phyloP scores from a whole-genome alignment of 2,329 filamentous ascomycete species.

The Mycosphaerella arachidis region DNA sequence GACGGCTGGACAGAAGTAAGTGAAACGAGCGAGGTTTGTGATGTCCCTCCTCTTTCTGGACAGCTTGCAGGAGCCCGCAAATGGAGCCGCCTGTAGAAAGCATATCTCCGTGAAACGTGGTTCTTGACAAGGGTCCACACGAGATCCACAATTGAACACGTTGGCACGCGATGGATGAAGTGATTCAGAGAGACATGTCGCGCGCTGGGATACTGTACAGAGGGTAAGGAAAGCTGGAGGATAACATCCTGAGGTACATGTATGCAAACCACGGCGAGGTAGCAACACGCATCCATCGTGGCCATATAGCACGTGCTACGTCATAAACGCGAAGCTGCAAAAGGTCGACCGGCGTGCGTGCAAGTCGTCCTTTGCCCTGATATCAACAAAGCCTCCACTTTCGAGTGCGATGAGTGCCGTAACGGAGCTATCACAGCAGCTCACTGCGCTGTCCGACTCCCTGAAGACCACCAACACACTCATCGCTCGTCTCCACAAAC shows the following conservation, averaged over 20 bases:
- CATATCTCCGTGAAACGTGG: neutral
- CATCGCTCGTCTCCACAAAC: conserved; percentile 54
- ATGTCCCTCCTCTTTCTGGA: neutral
- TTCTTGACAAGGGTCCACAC: neutral
- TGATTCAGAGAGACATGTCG: neutral
- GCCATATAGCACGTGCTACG: conserved; percentile 1
- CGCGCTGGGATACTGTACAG: too few relatives aligned
- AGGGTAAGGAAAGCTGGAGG: too few relatives aligned
- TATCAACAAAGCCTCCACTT: neutral
- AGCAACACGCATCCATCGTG: neutral
- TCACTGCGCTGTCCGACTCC: conserved; percentile 45
- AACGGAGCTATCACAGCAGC: conserved; percentile 22
- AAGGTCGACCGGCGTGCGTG: neutral
- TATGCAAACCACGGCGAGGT: neutral
- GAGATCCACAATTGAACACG: neutral
- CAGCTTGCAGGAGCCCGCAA: neutral
- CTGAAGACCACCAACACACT: conserved; percentile 52
- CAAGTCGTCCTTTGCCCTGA: neutral
- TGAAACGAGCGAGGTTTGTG: neutral
- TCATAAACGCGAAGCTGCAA: neutral
- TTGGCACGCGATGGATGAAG: conserved; percentile 2
- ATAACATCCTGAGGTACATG: too few relatives aligned
- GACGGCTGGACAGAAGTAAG: neutral
- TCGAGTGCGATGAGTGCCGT: conserved; percentile 20
- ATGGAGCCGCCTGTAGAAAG: neutral